phyloP scores from a whole-genome alignment of 2,329 filamentous ascomycete species.

The Aspergillus fijiensis region DNA sequence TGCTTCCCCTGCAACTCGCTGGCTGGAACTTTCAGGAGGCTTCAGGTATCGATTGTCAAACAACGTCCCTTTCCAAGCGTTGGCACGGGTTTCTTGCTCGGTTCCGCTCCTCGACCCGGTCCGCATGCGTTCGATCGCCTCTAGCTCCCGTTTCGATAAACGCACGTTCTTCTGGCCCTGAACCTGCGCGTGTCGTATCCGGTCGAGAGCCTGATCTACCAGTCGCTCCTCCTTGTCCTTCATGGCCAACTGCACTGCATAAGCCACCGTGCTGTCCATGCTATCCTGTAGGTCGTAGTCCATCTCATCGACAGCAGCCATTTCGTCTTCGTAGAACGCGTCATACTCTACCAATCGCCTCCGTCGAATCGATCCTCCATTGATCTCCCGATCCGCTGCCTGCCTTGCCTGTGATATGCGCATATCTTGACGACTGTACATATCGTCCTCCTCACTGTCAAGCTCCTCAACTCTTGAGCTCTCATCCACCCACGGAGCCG shows the following conservation, averaged over 20 bases:
- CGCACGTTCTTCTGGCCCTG: slow-evolving; percentile 77
- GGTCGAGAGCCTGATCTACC: slow-evolving; percentile 73
- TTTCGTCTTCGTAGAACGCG: slow-evolving; percentile 49
- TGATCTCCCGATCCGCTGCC: slow-evolving; percentile 30
- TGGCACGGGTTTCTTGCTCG: slow-evolving; percentile 19
- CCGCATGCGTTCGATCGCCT: slow-evolving; percentile 71
- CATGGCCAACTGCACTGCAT: slow-evolving; percentile 55
- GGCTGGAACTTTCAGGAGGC: slow-evolving; percentile 23
- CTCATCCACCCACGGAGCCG: slow-evolving; percentile 53
- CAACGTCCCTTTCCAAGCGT: slow-evolving; percentile 8
- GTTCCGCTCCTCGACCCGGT: slow-evolving; percentile 47
- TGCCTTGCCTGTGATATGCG: slow-evolving; percentile 29
- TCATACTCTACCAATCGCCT: slow-evolving; percentile 40
- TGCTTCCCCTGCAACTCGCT: slow-evolving; percentile 16
- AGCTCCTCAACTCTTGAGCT: slow-evolving; percentile 43
- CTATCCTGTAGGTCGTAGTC: slow-evolving; percentile 56
- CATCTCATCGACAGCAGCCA: slow-evolving; percentile 47
- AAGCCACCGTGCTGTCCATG: slow-evolving; percentile 44
- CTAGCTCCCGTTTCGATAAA: slow-evolving; percentile 75
- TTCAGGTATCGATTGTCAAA: slow-evolving; percentile 19
- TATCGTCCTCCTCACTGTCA: slow-evolving; percentile 43
- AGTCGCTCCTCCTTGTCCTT: slow-evolving; percentile 71
- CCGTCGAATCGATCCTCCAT: slow-evolving; percentile 37
- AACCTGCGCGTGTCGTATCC: slow-evolving; percentile 74
- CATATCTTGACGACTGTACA: slow-evolving; percentile 25